phyloP scores from a whole-genome alignment of 2,329 filamentous ascomycete species.

The Capronia coronata region DNA sequence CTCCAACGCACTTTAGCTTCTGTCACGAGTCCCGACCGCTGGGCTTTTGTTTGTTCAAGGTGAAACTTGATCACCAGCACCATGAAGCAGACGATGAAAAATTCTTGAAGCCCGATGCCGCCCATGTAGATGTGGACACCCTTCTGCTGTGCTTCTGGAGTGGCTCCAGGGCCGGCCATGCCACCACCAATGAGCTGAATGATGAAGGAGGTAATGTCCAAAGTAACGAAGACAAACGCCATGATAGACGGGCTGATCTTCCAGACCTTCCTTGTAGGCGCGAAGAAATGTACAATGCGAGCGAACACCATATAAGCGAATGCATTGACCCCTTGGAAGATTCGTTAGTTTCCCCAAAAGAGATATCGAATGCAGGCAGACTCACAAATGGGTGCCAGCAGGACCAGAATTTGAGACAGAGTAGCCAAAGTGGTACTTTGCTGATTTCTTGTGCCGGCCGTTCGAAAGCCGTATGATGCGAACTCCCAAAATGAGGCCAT shows the following conservation, averaged over 20 bases:
- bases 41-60: too few relatives aligned
- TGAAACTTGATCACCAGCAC: constrained; percentile 48
- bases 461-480: constrained; percentile 35
- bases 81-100: constrained; percentile 47
- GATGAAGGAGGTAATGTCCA: constrained; percentile 43
- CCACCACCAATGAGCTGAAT: constrained; percentile 39
- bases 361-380: too few relatives aligned
- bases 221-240: constrained; percentile 37
- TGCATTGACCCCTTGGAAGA: too few relatives aligned
- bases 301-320: constrained; percentile 45
- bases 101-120: constrained; percentile 46
- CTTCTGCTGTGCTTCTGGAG: constrained; percentile 28
- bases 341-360: too few relatives aligned
- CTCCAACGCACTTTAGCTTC: too few relatives aligned
- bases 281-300: constrained; percentile 43
- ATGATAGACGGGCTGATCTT: constrained; percentile 36
- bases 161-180: constrained; percentile 32
- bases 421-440: constrained; percentile 25
- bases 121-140: constrained; percentile 44
- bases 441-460: constrained; percentile 24
- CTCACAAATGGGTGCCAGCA: constrained; percentile 42
- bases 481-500: constrained; percentile 42
- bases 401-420: constrained; percentile 39
- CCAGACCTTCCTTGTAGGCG: constrained; percentile 36
- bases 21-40: too few relatives aligned